Evolutionary conservation across 805 yeast genomes (phyloP), one percentile per base, ranked within the genome.

Genomic region (Gaillardinia entomophila): DNA sequence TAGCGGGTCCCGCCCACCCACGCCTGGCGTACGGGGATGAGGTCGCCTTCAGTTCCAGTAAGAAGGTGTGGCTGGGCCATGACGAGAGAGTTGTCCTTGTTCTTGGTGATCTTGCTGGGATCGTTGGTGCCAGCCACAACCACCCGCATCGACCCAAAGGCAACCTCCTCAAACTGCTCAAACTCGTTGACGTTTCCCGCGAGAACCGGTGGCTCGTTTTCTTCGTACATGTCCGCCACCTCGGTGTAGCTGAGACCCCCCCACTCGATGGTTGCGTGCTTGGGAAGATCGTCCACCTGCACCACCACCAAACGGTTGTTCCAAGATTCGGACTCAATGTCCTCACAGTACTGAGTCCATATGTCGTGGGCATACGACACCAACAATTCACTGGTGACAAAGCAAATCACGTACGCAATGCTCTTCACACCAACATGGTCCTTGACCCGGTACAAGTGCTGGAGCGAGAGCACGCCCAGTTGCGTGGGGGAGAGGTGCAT

Each of bases 231-330:
- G 3, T 47, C 57, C 12, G 42, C 39, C 2, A 50, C 41, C 17
- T 60, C 59, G 35, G 70, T 68, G 38, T 66, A 75, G 4, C 76
- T 55, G 3, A 73, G 38, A 1, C 90, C 94, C 24, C 80, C 75
- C 90, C 94, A 83, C 58, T 86, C 95, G 22, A 82, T 71, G 14
- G 53, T 51, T 0, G 89, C 87, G 25, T 63, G 61, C 32, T 70
- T 72, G 4, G 95, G 95, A 31, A 86, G 58, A 22, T 57, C 67
- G 0, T 62, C 53, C 1, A 82, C 81, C 43, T 70, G 64, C 0
- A 75, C 81, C 10, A 82, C 62, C 10, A 78, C 49, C 24, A 82
- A 49, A 33, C 61, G 45, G 24, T 43, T 23, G 36, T 45, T 31
- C 25, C 36, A 36, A 3, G 30, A 45, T 6, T 50, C 42, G 16